Evolutionary conservation across 2,329 filamentous ascomycete species (phyloP).

Genomic region (Phoma sp.): DNA sequence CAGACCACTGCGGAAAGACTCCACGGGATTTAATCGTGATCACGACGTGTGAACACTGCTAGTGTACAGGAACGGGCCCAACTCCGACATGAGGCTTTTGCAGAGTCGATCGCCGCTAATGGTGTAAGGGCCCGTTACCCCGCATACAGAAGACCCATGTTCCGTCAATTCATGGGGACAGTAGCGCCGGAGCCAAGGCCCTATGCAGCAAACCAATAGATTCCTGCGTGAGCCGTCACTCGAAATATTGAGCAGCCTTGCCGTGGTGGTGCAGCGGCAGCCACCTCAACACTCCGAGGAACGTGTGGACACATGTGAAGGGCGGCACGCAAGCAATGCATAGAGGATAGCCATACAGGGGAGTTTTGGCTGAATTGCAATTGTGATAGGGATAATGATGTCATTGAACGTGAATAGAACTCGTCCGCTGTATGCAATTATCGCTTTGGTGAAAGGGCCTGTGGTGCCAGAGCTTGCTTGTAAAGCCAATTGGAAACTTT

Average conservation of each 20-base stretch:
- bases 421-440: background rate
- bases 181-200: conserved; percentile 7
- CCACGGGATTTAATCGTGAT: background rate
- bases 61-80: conserved; percentile 2
- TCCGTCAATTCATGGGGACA: background rate
- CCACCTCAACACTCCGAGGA: background rate
- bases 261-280: conserved; percentile 1
- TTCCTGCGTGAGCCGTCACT: conserved; percentile 6
- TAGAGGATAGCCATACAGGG: background rate
- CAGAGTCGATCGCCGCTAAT: conserved; percentile 2
- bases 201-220: conserved; percentile 9
- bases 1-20: too few relatives aligned
- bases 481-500: conserved; percentile 60
- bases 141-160: conserved; percentile 7
- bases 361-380: background rate
- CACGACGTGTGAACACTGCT: background rate
- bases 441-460: conserved; percentile 15
- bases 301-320: conserved; percentile 11
- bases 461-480: conserved; percentile 49
- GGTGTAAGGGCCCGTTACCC: conserved; percentile 14
- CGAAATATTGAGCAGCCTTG: background rate
- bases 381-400: background rate
- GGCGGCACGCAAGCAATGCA: background rate
- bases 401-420: background rate
- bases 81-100: conserved; percentile 1